Evolutionary conservation across 257 asterid species (phyloP), one percentile per base, ranked within the genome.

Genomic region (Salvia splendens): DNA sequence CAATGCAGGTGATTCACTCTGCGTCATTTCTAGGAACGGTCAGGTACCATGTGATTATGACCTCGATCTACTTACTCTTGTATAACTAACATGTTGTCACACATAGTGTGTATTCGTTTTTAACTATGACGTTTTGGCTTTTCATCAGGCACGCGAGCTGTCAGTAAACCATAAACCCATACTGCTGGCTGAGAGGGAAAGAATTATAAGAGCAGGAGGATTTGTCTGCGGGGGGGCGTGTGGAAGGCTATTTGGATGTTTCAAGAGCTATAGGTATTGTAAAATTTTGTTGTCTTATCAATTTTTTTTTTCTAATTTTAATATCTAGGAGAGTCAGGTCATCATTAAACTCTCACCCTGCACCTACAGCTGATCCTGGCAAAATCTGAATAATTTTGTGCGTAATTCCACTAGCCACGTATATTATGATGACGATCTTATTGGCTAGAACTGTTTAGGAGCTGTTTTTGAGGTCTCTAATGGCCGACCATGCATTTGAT

Each of bases 1-100:
- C 64, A 93, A 93, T 85, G 95, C 97, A 48, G 99, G 99, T 43
- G 99, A 94, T 78, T 94, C 99, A 28, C 99, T 97, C 69, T 91
- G 99, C 71, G 95, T 94, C 46, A 88, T 94, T 73, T 94, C 99
- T 69, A 83, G 99, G 75, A 91, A 91, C 77, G 99, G 99, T 65
- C 95, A 91, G 99, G 99, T 93, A 82, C 59, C 14, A 6, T 32
- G 33, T 41, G 46, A 68, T 66, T 53, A 10, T 61, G n/a, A n/a
- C n/a, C n/a, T n/a, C n/a, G 56, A 48, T 52, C 51, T 68, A 43
- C 49, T 48, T 30, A 32, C 66, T 40, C n/a, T 43, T 56, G 35
- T 36, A 42, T 50, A 36, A 32, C 57, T 61, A 59, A 17, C 10
- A 45, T 59, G 15, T 68, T 48, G 3, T 5, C 45, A 6, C 46